These are phyloP conservation scores for Ganoderma leucocontextum DNA, from an alignment of 1,284 basidiomycete species.

Conservation along the genomic window DNA sequence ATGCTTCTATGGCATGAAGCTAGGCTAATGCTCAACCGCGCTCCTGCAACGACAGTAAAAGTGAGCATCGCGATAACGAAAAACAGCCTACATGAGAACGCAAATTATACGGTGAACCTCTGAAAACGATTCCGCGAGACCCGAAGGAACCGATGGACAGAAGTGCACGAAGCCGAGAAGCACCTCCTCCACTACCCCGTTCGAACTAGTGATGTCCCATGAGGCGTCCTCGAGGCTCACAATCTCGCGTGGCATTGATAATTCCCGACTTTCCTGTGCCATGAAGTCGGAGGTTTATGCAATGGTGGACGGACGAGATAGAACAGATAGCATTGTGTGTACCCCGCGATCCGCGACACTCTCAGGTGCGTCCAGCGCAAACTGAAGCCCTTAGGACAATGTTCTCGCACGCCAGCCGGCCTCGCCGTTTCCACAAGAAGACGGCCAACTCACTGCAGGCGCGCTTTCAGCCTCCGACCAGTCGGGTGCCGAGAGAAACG, in stretches of 20 bases:
- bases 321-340: not conserved
- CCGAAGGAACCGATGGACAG: not conserved
- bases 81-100: not conserved
- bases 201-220: not conserved
- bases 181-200: not conserved
- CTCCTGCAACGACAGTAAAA: too few species aligned
- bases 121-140: too few species aligned
- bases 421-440: not conserved
- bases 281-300: slow-evolving; percentile 8
- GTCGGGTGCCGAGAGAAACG: not conserved
- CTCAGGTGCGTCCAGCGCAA: not conserved
- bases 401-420: not conserved
- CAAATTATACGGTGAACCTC: not conserved
- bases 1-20: not conserved
- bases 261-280: not conserved
- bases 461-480: not conserved
- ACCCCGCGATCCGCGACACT: not conserved
- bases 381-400: not conserved
- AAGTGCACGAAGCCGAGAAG: not conserved
- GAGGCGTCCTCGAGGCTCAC: slow-evolving; percentile 2
- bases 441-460: not conserved
- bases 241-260: not conserved
- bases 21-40: not conserved
- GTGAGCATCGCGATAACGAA: not conserved
- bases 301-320: not conserved